Base-by-base conservation (phyloP, 306 rosid species). In the Lathyrus sativus region DNA sequence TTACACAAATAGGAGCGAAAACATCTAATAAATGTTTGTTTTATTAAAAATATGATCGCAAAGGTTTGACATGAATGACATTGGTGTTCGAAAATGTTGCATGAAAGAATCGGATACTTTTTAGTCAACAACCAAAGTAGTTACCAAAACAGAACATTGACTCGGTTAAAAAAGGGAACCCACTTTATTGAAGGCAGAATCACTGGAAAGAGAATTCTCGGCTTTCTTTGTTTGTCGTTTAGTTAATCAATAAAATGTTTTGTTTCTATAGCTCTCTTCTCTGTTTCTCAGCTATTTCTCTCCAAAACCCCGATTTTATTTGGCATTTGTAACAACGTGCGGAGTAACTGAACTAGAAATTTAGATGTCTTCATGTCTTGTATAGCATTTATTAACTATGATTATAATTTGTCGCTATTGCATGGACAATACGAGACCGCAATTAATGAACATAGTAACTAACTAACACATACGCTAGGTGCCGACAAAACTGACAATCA, bases 31-130 rank as follows among this genome's bases (percentile, higher is more conserved):
- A 49, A n/a, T 5, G 18, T 35, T 33, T 29, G n/a, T 49, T 18
- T 17, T 49, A 6, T 17, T 11, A 7, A 35, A 54, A 19, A 1
- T 13, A 19, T 54, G 41, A 26, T 14, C 48, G n/a, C 9, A 22
- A 69, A 55, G 14, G 43, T 55, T 31, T 31, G 44, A 41, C 31
- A 53, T 8, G 14, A 26, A 38, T 54, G 9, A 9, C 19, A 17
- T 19, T 19, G 22, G 1, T 19, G 22, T 11, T 31, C 6, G 45
- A 28, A 56, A 56, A 70, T 42, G n/a, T 54, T 28, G 14, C 55
- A 26, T 54, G 44, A 69, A 8, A 41, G 65, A 24, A 42, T 7
- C 29, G 46, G 46, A 70, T n/a, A 26, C 24, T 44, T 42, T 56
- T 11, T 11, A 49, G 66, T 19, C 38, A 63, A 62, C 18, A 39